Percentiles rank a stretch among this genome's conserved stretches.
Conservation (phyloP, 352 stramenopile genomes). For the Phytopythium boreale region DNA sequence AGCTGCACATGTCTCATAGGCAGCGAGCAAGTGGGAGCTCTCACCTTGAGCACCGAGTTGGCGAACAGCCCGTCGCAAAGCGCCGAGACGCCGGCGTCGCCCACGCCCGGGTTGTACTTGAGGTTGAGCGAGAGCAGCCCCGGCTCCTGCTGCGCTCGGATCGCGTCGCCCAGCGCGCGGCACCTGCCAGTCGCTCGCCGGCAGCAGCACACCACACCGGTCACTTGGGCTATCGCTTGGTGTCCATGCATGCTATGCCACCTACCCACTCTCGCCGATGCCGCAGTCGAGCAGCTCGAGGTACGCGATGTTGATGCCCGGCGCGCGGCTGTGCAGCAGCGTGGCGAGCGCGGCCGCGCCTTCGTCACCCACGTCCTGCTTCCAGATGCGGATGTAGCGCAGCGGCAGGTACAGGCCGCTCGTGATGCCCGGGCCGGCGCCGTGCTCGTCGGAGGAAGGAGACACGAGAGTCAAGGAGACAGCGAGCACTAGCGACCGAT, state of each 20-base stretch:
- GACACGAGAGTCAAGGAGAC: slow-evolving; percentile 40
- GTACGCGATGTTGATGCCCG: slow-evolving; percentile 68
- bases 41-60: slow-evolving; percentile 65
- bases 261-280: slow-evolving; percentile 54
- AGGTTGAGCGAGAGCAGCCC: slow-evolving; percentile 74
- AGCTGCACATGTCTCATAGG: not conserved
- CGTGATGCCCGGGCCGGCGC: slow-evolving; percentile 55
- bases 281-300: slow-evolving; percentile 75
- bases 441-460: slow-evolving; percentile 23
- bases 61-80: slow-evolving; percentile 70
- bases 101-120: slow-evolving; percentile 66
- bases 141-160: slow-evolving; percentile 47
- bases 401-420: slow-evolving; percentile 63
- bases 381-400: slow-evolving; percentile 79
- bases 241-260: not conserved
- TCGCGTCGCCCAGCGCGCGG: slow-evolving; percentile 41
- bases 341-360: slow-evolving; percentile 58
- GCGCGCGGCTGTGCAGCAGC: slow-evolving; percentile 34
- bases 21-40: not conserved
- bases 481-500: not conserved
- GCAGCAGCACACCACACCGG: not conserved
- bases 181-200: slow-evolving; percentile 27
- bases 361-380: slow-evolving; percentile 76
- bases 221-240: not conserved
- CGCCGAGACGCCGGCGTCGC: slow-evolving; percentile 42